Evolutionary conservation across 768 basidiomycete species (phyloP).

Genomic region (Xanthoconium purpureum): DNA sequence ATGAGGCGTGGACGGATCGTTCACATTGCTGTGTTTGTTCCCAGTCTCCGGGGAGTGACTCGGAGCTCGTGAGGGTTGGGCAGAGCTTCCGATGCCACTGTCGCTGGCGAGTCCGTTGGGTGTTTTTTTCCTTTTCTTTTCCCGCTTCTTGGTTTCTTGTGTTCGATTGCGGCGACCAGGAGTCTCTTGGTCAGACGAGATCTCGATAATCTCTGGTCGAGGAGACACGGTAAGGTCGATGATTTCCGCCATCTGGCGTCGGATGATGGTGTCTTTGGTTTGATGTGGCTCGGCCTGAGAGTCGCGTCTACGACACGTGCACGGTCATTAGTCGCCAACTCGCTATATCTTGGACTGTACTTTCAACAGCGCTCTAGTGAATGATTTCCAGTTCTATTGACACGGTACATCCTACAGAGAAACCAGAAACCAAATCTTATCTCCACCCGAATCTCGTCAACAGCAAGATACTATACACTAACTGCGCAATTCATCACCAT

Average conservation of each 20-base stretch:
- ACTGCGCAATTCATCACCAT: too few species aligned
- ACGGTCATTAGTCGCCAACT: neutral
- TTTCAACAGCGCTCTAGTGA: too few species aligned
- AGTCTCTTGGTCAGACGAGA: constrained; percentile 26
- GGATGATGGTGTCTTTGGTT: too few species aligned
- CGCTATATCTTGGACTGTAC: too few species aligned
- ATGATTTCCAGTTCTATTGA: too few species aligned
- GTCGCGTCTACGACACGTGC: too few species aligned
- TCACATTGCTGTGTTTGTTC: neutral
- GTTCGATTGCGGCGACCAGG: constrained; percentile 1
- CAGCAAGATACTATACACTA: too few species aligned
- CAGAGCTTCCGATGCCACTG: constrained; percentile 13
- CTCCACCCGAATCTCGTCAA: too few species aligned
- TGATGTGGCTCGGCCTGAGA: too few species aligned
- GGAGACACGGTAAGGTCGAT: constrained; percentile 35
- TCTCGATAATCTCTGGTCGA: constrained; percentile 29
- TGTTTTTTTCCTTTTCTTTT: constrained; percentile 27
- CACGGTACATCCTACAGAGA: too few species aligned
- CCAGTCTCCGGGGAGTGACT: constrained; percentile 15
- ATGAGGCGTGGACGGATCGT: constrained; percentile 14
- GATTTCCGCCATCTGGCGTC: constrained; percentile 27
- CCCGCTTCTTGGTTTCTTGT: constrained; percentile 22
- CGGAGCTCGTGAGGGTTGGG: constrained; percentile 14
- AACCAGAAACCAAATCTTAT: too few species aligned
- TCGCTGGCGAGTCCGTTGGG: constrained; percentile 16